phyloP scores from a whole-genome alignment of 176 grass and related monocot genomes.

The Oryza australiensis region DNA sequence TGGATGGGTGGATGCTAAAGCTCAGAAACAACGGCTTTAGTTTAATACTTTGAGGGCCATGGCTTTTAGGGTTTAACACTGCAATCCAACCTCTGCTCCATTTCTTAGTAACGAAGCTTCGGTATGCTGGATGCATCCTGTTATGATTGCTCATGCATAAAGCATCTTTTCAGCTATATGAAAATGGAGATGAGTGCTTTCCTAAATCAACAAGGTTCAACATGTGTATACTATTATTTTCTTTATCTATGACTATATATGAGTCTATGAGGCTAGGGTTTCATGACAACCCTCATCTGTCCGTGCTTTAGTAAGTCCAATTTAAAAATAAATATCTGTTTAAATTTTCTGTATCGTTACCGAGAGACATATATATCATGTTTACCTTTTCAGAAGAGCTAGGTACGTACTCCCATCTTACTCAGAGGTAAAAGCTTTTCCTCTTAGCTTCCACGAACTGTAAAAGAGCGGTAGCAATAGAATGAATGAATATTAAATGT shows the following conservation, averaged over 20 bases:
- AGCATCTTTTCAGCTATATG: neutral
- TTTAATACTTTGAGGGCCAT: slow-evolving; percentile 8
- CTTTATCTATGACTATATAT: neutral
- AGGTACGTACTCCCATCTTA: no score
- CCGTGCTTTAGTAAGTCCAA: neutral
- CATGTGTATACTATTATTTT: neutral
- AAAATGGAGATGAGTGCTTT: neutral
- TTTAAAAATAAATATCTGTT: neutral
- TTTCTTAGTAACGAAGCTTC: slow-evolving; percentile 53
- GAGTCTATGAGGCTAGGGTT: neutral
- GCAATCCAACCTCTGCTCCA: neutral
- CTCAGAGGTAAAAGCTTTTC: no score
- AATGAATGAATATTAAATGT: no score
- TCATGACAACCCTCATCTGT: neutral
- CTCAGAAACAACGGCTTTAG: neutral
- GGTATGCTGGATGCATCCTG: neutral
- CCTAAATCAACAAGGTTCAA: neutral
- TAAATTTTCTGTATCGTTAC: no score
- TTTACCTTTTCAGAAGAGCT: no score
- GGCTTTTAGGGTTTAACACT: slow-evolving; percentile 24
- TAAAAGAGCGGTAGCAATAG: no score
- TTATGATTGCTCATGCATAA: neutral
- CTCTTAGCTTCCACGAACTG: no score
- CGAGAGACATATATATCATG: no score
- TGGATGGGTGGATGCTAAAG: neutral